Percentiles rank a stretch among this genome's conserved stretches.
phyloP scores from a whole-genome alignment of 2,329 filamentous ascomycete species.

The Sporothrix luriei region DNA sequence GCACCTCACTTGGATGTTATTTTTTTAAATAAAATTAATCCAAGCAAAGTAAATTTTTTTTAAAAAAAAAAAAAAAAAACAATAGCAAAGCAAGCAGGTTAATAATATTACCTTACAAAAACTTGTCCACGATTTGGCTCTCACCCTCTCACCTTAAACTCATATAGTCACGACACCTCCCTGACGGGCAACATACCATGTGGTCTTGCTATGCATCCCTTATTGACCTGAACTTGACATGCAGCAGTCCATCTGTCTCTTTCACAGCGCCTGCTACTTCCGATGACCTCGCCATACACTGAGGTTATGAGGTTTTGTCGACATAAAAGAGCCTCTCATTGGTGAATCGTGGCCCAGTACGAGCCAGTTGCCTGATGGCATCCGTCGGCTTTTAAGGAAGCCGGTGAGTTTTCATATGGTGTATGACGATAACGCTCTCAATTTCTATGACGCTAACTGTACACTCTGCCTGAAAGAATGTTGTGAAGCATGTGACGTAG shows the following conservation, averaged over 20 bases:
- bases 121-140: too few species aligned
- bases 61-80: too few species aligned
- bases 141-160: too few species aligned
- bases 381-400: not conserved
- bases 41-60: too few species aligned
- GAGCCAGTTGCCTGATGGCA: not conserved
- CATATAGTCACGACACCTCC: too few species aligned
- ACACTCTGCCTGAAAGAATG: too few species aligned
- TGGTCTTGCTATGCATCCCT: not conserved
- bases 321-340: not conserved
- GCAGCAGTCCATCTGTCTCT: not conserved
- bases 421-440: not conserved
- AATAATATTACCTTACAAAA: too few species aligned
- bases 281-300: not conserved
- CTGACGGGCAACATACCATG: too few species aligned
- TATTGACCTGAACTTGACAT: not conserved
- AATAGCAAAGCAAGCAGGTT: too few species aligned
- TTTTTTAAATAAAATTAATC: too few species aligned
- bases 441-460: conserved; percentile 14
- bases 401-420: too few species aligned
- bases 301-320: not conserved
- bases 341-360: not conserved
- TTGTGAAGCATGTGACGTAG: not conserved
- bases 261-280: not conserved
- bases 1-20: too few species aligned